These are phyloP conservation scores for Stephanodiscus triporus DNA, from an alignment of 108 stramenopile species.

Conservation along the genomic window DNA sequence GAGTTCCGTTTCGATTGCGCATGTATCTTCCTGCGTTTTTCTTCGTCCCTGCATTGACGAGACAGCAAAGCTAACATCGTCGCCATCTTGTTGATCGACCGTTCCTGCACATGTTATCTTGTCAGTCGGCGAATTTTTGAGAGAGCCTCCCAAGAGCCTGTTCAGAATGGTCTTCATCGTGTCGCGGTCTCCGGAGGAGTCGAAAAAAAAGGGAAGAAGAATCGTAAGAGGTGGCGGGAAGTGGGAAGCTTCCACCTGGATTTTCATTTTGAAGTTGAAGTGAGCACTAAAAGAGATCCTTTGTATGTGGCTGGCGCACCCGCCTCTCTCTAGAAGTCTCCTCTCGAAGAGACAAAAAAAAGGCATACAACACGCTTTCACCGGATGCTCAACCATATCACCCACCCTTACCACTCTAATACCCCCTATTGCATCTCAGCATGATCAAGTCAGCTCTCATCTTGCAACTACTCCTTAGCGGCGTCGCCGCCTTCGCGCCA, in stretches of 20 bases:
- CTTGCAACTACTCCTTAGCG: background rate
- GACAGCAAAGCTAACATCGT: conserved; percentile 19
- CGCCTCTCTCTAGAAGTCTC: too few species aligned
- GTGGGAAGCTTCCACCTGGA: too few species aligned
- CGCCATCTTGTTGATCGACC: background rate
- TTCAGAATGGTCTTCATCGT: background rate
- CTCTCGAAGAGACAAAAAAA: too few species aligned
- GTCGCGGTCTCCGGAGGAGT: too few species aligned
- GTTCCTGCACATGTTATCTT: conserved; percentile 5
- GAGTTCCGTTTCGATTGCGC: conserved; percentile 43
- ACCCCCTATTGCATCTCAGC: background rate
- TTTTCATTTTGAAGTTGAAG: too few species aligned
- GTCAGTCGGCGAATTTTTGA: conserved; percentile 2
- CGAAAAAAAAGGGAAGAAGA: too few species aligned
- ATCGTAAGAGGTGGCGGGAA: too few species aligned
- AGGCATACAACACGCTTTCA: too few species aligned
- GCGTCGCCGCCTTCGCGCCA: conserved; percentile 6
- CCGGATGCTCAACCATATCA: too few species aligned
- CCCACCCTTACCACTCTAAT: too few species aligned
- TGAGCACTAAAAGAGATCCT: too few species aligned
- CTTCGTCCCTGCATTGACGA: conserved; percentile 77
- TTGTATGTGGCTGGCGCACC: too few species aligned
- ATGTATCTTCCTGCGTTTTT: conserved; percentile 75
- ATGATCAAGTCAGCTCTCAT: background rate
- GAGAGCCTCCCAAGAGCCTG: background rate